phyloP scores from a whole-genome alignment of 768 basidiomycete species.

The Termitomyces titanicus region DNA sequence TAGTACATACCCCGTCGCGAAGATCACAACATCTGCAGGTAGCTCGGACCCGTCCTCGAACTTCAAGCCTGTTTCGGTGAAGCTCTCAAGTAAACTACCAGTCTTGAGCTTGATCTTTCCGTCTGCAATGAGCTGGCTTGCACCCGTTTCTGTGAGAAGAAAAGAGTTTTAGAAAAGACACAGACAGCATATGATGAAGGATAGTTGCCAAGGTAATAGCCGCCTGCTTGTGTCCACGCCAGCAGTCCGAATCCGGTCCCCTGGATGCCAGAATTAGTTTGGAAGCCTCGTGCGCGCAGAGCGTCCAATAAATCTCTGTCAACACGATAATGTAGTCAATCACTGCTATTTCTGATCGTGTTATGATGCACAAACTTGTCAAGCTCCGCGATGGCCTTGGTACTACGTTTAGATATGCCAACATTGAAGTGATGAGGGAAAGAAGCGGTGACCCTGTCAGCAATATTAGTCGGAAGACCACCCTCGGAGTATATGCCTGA shows the following conservation, averaged over 20 bases:
- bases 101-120: conserved; percentile 71
- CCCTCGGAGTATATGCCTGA: conserved; percentile 42
- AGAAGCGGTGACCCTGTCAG: conserved; percentile 46
- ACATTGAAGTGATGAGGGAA: conserved; percentile 35
- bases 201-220: conserved; percentile 61
- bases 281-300: conserved; percentile 56
- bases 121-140: conserved; percentile 52
- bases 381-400: conserved; percentile 42
- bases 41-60: conserved; percentile 42
- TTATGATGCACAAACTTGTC: conserved; percentile 49
- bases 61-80: conserved; percentile 35
- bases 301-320: conserved; percentile 51
- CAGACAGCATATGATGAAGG: too few relatives aligned
- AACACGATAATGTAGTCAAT: neutral
- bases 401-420: conserved; percentile 27
- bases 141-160: conserved; percentile 53
- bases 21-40: conserved; percentile 20
- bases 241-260: conserved; percentile 47
- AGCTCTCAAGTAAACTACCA: conserved; percentile 40
- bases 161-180: too few relatives aligned
- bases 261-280: conserved; percentile 44
- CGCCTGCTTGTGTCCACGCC: conserved; percentile 49
- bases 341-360: neutral
- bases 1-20: conserved; percentile 50
- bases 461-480: conserved; percentile 44